Conservation (phyloP, 352 stramenopile genomes). For the Thalassiosira mediterranea region DNA sequence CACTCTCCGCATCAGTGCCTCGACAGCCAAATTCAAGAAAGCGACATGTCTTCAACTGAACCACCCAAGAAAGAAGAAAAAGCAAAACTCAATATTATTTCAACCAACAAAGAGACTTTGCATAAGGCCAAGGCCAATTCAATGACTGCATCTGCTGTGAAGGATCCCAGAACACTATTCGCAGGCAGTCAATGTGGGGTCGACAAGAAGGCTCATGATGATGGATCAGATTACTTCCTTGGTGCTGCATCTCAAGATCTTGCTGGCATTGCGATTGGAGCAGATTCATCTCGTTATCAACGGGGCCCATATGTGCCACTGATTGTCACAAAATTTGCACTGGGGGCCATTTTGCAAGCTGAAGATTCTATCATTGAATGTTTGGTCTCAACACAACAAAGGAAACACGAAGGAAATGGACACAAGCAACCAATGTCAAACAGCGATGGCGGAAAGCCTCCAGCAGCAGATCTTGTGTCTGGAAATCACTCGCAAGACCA, state of each 20-base stretch:
- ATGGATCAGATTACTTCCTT: conserved; percentile 75
- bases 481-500: conserved; percentile 17
- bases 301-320: conserved; percentile 75
- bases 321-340: conserved; percentile 76
- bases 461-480: conserved; percentile 1
- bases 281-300: conserved; percentile 79
- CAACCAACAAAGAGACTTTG: conserved; percentile 37
- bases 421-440: neutral
- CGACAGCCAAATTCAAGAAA: conserved; percentile 14
- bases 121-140: conserved; percentile 12
- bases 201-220: conserved; percentile 61
- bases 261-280: conserved; percentile 71
- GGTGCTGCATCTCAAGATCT: conserved; percentile 75
- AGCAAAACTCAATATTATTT: conserved; percentile 17
- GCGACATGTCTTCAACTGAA: neutral
- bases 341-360: conserved; percentile 71
- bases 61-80: conserved; percentile 18
- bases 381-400: conserved; percentile 20
- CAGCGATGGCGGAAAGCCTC: conserved; percentile 8
- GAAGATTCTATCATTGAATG: conserved; percentile 61
- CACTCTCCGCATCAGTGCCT: conserved; percentile 2
- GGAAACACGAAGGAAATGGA: conserved; percentile 9
- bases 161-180: conserved; percentile 34
- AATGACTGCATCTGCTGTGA: neutral
- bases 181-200: conserved; percentile 34